Evolutionary conservation across 768 basidiomycete genomes (phyloP), one percentile per base, ranked within the genome.

Genomic region (Rhizopogon sp.): DNA sequence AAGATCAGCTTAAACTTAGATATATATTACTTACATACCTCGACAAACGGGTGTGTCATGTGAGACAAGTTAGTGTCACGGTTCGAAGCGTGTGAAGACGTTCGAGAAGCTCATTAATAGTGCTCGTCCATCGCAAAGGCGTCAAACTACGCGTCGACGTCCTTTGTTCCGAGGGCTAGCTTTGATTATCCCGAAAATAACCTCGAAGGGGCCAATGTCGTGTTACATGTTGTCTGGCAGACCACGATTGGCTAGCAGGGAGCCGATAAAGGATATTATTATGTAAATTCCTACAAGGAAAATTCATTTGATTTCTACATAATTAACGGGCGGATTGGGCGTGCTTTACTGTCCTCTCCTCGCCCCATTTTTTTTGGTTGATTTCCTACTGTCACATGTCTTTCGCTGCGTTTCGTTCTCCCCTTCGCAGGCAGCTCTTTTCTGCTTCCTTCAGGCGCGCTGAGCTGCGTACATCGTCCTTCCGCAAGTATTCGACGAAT

Each of bases 401-500:
- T 33, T 75, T 82, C 71, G 64, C 77, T 62, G 70, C 77, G 40
- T 66, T 86, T 46, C 79, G 84, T 60, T 66, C 72, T 5, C 76
- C 84, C 28, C 64, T 76, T 50, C 79, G 83, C 64, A 77, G 71
- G 58, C 72, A 74, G 47, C 69, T 74, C 43, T 58, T 67, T 55
- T 64, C 75, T 45, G 46, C 60, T 54, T 54, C 66, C 55, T 28
- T 58, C 61, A 43, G 61, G 55, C 57, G 70, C 64, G 58, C 61
- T 7, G 63, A 66, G 47, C 56, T 76, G 59, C 74, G 79, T 60
- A 62, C 62, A 22, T 56, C 74, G 8, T 69, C 78, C 13, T 80
- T 79, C 70, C 79, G 87, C 63, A 75, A 72, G 41, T 89, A 76
- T 70, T 81, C 87, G 3, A 85, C 87, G 10, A 71, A 75, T 17